Base-by-base conservation (phyloP, 2,329 filamentous ascomycete genomes). In the Ophiocordyceps camponoti-leonardi region DNA sequence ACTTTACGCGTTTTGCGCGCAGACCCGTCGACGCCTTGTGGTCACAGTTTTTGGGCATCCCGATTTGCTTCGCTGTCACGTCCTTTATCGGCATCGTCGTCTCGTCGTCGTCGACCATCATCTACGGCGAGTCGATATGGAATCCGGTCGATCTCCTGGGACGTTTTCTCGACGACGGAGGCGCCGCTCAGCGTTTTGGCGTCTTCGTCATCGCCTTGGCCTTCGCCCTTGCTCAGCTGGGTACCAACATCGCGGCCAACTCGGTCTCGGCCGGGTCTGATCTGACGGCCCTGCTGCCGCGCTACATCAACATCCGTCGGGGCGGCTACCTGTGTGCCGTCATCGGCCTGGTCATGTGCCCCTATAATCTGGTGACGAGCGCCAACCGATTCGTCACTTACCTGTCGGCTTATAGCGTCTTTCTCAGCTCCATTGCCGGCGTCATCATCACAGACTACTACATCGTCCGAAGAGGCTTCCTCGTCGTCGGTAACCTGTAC, bases 381-480 rank as follows among this genome's bases (percentile, higher is more conserved):
- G 76, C 77, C 41, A 94, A 90, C 67, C 79, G 81, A 62, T 94
- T 94, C 67, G 92, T 85, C 1, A 93, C 85, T 4, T 94, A 94
- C 58, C 77, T 95, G 1, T 92, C 84, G 1, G 83, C 88, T 1
- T 94, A 94, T 67, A 87, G 83, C 3, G 86, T 95, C 47, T 95
- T 95, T 65, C 73, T 95, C n/a, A 88, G 83, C 48, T 86, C 83
- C 41, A 93, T 95, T 50, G 87, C 86, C 0, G 88, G 88, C n/a
- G 86, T 94, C 51, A 92, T 94, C 66, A 69, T 87, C 49, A 75
- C 72, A 53, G 88, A 95, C 62, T 95, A 95, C 67, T 95, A 93
- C 62, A 50, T 83, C 46, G 84, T 94, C 6, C 82, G 88, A 47
- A 79, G 74, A 48, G 88, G 88, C 6, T 94, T 87, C 59, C 69